Evolutionary conservation across 2,329 filamentous ascomycete species (phyloP), one percentile per base, ranked within the genome.

Genomic region (Epichloe hybrida): DNA sequence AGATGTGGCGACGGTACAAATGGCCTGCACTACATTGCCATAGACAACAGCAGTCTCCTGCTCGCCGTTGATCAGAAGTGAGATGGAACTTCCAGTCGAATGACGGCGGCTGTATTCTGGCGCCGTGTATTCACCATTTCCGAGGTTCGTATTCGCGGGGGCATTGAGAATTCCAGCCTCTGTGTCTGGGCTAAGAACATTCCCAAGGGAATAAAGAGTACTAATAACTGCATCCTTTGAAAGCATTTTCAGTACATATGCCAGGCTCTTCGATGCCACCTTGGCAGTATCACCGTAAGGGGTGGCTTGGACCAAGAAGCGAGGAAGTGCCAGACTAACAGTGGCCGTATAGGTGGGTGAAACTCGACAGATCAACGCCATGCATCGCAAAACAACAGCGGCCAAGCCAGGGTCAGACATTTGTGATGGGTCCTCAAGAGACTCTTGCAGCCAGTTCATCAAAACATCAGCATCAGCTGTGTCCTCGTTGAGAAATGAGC

Each of bases 161-260:
- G 76, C 76, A 56, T 83, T 80, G 35, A 72, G 71, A 50, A 76
- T 69, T 43, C 68, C 72, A 41, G 72, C 69, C 52, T 78, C 79
- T 13, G 75, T 74, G 45, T 79, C 81, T 5, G 88, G 83, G 58
- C 89, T 96, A 13, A 98, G 74, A 4, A 95, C 85, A 63, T 98
- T 98, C 20, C 93, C 93, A n/a, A 98, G 75, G 0, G 89, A 93
- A 68, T 98, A 98, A 9, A 98, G 73, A 1, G 90, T 97, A 5
- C 90, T 95, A 57, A 98, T 97, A 37, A 95, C 79, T 37, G 89
- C 84, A 70, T 98, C 93, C 59, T 95, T 86, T 1, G 93, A 95
- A 12, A 97, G 75, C 59, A 84, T 76, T 57, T 83, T 84, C 50
- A 98, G 72, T 17, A 94, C 81, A 57, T 83, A 84, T 2, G 90